Base-by-base conservation (phyloP, 2,329 filamentous ascomycete genomes). In the Hypoxylon sp. region DNA sequence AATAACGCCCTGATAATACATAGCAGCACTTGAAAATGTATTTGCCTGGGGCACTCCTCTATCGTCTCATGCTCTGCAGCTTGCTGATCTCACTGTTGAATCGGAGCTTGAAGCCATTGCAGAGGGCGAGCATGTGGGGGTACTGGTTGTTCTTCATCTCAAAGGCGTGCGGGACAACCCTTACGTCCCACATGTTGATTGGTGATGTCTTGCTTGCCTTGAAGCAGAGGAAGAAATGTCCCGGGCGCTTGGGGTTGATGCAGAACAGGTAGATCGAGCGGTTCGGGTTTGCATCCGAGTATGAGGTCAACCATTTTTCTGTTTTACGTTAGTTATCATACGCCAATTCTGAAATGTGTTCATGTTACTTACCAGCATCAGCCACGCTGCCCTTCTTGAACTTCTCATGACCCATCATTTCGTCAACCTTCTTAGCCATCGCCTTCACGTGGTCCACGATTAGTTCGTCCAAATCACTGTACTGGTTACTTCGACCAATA, bases 381-480 rank as follows among this genome's bases (percentile, higher is more conserved):
- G 85, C 79, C 66, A 87, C 87, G 55, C 85, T 92, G 53, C 88
- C 86, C 57, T 84, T 84, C 74, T 96, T 91, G 78, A 89, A 99
- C 73, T 96, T 96, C 69, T 97, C 93, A 71, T 97, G 88, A 60
- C 88, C 84, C 80, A 91, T 94, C 78, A 99, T 87, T 77, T 99
- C 93, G 61, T 96, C 91, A 41, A 97, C 93, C 79, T 99, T 99
- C 73, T 88, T 90, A 12, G 91, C 89, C 94, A 97, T 99, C 42
- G 92, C 90, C 76, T 96, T 94, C 68, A 99, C 90, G 69, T 99
- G 94, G 67, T 94, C 89, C 68, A 96, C 92, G 62, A 99, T 97
- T 75, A 99, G 74, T 71, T 99, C 94, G 73, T 99, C 94, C 55
- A 99, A 78, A 86, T 99, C 94, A 54, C 86, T 91, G 76, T 99